Conservation (phyloP, 345 rosid genomes). For the Alliaria petiolata region DNA sequence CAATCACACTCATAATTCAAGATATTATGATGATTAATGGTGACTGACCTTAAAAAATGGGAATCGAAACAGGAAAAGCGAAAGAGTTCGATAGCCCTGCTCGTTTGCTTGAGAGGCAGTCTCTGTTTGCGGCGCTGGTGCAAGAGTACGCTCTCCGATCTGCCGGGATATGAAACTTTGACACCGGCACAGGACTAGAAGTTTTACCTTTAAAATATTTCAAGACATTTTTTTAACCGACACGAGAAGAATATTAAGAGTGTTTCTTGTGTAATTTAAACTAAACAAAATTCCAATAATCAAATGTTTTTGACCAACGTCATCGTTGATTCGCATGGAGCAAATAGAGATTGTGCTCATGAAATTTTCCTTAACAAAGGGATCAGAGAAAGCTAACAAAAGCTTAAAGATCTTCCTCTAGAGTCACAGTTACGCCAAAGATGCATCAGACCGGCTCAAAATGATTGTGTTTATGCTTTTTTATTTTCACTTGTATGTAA, state of each 20-base stretch:
- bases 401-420: conserved; percentile 51
- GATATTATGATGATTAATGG: not conserved
- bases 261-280: not conserved
- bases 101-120: conserved; percentile 56
- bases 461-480: too few species aligned
- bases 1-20: not conserved
- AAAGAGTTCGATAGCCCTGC: conserved; percentile 81
- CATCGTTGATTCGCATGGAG: not conserved
- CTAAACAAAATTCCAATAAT: not conserved
- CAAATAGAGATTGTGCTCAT: too few species aligned
- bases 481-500: too few species aligned
- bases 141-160: conserved; percentile 94
- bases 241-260: not conserved
- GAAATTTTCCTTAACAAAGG: not conserved
- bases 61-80: conserved; percentile 49
- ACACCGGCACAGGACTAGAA: not conserved
- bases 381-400: conserved; percentile 27
- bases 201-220: too few species aligned
- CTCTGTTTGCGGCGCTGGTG: conserved; percentile 78
- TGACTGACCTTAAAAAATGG: not conserved
- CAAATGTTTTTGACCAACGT: too few species aligned
- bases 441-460: too few species aligned
- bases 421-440: too few species aligned
- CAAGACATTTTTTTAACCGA: too few species aligned
- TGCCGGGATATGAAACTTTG: conserved; percentile 42